These are phyloP conservation scores for Lentinula lateritia DNA, from an alignment of 768 basidiomycete genomes.

Conservation along the genomic window DNA sequence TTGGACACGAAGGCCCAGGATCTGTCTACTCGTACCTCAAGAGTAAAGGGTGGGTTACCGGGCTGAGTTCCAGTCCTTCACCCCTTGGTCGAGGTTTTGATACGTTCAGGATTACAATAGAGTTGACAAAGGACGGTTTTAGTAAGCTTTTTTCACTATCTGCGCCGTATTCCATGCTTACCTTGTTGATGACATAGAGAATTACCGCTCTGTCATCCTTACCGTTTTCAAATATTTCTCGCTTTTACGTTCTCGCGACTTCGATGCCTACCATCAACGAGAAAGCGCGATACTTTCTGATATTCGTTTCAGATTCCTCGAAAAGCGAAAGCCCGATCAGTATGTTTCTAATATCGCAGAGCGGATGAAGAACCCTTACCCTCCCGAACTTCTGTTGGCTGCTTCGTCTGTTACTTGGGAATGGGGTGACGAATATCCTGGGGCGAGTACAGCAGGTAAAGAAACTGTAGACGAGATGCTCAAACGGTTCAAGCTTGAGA, in stretches of 20 bases:
- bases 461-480: conserved; percentile 58
- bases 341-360: conserved; percentile 77
- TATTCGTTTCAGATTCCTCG: conserved; percentile 81
- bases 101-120: conserved; percentile 79
- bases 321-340: conserved; percentile 73
- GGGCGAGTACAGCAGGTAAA: conserved; percentile 28
- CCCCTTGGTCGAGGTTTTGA: conserved; percentile 77
- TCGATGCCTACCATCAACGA: conserved; percentile 64
- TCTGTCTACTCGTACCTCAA: conserved; percentile 90
- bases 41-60: conserved; percentile 79
- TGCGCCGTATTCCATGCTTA: conserved; percentile 6
- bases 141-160: conserved; percentile 40
- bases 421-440: conserved; percentile 52
- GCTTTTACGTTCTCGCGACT: conserved; percentile 54
- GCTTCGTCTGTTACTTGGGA: conserved; percentile 69
- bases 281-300: conserved; percentile 69
- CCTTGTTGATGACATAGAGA: conserved; percentile 37
- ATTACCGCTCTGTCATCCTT: conserved; percentile 67
- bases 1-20: conserved; percentile 91
- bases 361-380: conserved; percentile 74
- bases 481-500: conserved; percentile 48
- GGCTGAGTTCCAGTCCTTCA: conserved; percentile 64
- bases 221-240: conserved; percentile 76
- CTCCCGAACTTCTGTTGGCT: conserved; percentile 68
- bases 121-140: conserved; percentile 83